These are phyloP conservation scores for Thelephora aurantiotincta DNA, from an alignment of 768 basidiomycete genomes.

Conservation along the genomic window DNA sequence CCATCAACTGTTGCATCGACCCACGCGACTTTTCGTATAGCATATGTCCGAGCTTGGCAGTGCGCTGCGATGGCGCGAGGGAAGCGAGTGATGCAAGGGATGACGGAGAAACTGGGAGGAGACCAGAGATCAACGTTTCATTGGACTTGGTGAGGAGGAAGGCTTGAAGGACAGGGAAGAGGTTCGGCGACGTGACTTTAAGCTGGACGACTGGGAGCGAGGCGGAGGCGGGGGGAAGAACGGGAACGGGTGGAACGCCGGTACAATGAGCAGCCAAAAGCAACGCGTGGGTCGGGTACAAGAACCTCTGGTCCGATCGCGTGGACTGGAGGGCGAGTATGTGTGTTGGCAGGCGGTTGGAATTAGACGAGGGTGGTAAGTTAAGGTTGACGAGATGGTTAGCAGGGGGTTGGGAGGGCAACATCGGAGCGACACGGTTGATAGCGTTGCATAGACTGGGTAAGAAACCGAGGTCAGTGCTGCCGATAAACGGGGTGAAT, in stretches of 20 bases:
- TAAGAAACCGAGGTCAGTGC: not conserved
- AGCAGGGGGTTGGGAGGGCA: not conserved
- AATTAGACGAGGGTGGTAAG: not conserved
- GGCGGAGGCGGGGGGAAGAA: conserved; percentile 18
- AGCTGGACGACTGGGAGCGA: conserved; percentile 48
- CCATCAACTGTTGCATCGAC: conserved; percentile 20
- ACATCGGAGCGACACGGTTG: not conserved
- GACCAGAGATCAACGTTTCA: conserved; percentile 32
- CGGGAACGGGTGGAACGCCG: conserved; percentile 41
- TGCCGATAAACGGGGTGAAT: not conserved
- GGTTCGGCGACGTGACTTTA: conserved; percentile 44
- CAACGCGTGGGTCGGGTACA: conserved; percentile 52
- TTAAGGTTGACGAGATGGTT: not conserved
- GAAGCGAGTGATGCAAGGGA: conserved; percentile 10
- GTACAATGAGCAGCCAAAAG: conserved; percentile 60
- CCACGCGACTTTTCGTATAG: conserved; percentile 14
- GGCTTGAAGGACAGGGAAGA: conserved; percentile 42
- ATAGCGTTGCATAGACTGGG: not conserved
- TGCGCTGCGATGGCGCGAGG: conserved; percentile 8
- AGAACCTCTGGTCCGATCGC: conserved; percentile 9
- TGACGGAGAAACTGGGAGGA: conserved; percentile 19
- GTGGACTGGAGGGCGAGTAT: conserved; percentile 25
- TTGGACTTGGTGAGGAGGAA: conserved; percentile 57
- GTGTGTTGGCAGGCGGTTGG: conserved; percentile 10
- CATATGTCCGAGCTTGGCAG: conserved; percentile 13